A percentile compares a stretch with the other conserved stretches of the same genome.
Evolutionary conservation across 2,329 filamentous ascomycete species (phyloP).

Genomic region (Xylaria multiplex): DNA sequence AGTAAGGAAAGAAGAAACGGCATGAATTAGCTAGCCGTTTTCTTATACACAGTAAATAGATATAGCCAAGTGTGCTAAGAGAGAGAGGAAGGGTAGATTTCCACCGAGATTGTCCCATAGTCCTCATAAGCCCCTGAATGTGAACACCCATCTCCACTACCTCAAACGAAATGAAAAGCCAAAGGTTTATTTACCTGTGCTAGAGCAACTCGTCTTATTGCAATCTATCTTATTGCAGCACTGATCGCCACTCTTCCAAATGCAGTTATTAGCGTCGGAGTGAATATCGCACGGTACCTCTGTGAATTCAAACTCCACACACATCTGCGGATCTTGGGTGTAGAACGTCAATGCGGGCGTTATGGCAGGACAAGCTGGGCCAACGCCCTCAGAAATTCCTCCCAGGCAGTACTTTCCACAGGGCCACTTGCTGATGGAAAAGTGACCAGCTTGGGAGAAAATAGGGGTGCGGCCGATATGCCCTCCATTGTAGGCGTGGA

Average conservation of each 20-base stretch:
- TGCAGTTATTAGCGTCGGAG: slow-evolving; percentile 29
- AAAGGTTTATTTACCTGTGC: slow-evolving; percentile 30
- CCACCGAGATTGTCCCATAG: background rate
- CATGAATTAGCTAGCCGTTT: slow-evolving; percentile 29
- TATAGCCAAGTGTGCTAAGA: background rate
- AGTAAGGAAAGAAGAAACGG: background rate
- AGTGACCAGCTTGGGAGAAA: slow-evolving; percentile 30
- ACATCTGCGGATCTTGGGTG: slow-evolving; percentile 31
- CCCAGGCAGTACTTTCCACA: slow-evolving; percentile 35
- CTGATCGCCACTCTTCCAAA: slow-evolving; percentile 30
- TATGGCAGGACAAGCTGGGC: slow-evolving; percentile 28
- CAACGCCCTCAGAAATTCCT: slow-evolving; percentile 24
- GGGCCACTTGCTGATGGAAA: slow-evolving; percentile 33
- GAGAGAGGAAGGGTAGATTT: slow-evolving; percentile 10
- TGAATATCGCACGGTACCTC: slow-evolving; percentile 33
- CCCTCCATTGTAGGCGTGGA: slow-evolving; percentile 20
- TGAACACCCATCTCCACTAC: background rate
- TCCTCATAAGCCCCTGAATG: background rate
- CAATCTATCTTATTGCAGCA: slow-evolving; percentile 31
- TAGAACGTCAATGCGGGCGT: slow-evolving; percentile 31
- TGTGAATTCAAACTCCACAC: slow-evolving; percentile 29
- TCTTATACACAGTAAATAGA: slow-evolving; percentile 18
- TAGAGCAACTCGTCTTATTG: slow-evolving; percentile 13
- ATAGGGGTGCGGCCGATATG: slow-evolving; percentile 26
- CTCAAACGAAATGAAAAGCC: slow-evolving; percentile 11